Base-by-base conservation (phyloP, 148 eudicot genomes). In the Fallopia convolvulus region DNA sequence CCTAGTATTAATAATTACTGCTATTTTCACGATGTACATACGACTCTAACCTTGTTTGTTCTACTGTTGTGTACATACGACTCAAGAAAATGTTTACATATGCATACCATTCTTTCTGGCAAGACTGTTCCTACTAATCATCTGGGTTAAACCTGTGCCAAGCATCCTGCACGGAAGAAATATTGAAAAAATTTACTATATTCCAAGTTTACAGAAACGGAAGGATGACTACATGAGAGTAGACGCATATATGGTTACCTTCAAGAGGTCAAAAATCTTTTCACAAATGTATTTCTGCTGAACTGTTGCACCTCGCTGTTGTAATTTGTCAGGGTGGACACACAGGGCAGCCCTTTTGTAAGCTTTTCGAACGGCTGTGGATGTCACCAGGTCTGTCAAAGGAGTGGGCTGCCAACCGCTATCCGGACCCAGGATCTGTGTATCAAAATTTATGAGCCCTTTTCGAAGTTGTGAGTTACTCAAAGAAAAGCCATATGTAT, bases 271-370 rank as follows among this genome's bases (percentile, higher is more conserved):
- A 84, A 92, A 95, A 77, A 95, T 94, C 85, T 91, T 95, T 82
- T 93, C 98, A 76, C 99, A 95, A 70, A 93, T 83, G 80, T 95
- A 93, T 82, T 95, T 95, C 76, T 95, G 98, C 80, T 91, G 97
- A 81, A 93, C 83, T 83, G 79, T 87, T 77, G 99, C 99, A 52
- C 98, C 99, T 81, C 98, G 82, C 75, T 96, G 99, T 82, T 96
- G 99, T 83, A 96, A 77, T 79, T 96, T 96, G 79, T 96, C 99
- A 81, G 98, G 99, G 81, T 96, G 99, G 83, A 96, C 99, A 78
- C 86, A 90, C 1, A 96, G 89, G 78, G 93, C 90, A 15, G 99
- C 99, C 83, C 86, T 96, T 75, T 92, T 87, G 83, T 93, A 96
- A 79, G 98, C 98, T 83, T 96, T 96, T 83, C 93, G 91, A 49